Conservation (phyloP, 2,329 filamentous ascomycete species). For the Hymenoscyphus infarciens region DNA sequence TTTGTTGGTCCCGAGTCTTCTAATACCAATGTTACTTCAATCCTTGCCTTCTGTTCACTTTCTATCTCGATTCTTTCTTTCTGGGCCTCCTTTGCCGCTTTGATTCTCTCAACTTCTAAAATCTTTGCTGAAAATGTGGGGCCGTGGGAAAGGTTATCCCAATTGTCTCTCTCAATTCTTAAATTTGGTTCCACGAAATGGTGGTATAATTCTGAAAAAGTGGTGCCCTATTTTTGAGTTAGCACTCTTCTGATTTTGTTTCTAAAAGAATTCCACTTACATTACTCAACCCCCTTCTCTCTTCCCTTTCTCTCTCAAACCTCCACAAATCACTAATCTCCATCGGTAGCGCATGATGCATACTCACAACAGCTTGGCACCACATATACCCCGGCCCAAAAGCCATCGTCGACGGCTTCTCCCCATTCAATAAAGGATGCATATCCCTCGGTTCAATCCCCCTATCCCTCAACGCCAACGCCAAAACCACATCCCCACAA, state of each 20-base stretch:
- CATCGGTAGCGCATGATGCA: constrained; percentile 52
- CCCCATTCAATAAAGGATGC: constrained; percentile 53
- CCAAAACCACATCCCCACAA: constrained; percentile 51
- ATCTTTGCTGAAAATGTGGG: neutral
- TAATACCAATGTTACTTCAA: neutral
- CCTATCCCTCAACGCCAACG: constrained; percentile 45
- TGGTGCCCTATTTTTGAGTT: constrained; percentile 35
- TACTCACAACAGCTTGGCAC: constrained; percentile 53
- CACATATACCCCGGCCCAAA: constrained; percentile 41
- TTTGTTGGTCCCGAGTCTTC: neutral
- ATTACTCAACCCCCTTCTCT: neutral
- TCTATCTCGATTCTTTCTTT: neutral
- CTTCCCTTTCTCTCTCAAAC: constrained; percentile 42
- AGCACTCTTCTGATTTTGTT: neutral
- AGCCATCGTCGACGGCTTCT: constrained; percentile 48
- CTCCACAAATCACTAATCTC: constrained; percentile 50
- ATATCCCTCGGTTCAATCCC: constrained; percentile 40
- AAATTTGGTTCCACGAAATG: constrained; percentile 45
- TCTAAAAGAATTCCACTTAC: constrained; percentile 27
- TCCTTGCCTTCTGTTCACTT: neutral
- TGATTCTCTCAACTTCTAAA: neutral
- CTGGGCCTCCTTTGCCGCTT: neutral
- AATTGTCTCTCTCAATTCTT: constrained; percentile 41
- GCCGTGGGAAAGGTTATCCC: constrained; percentile 51
- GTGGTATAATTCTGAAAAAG: constrained; percentile 49